Evolutionary conservation across 495 filamentous ascomycete genomes (phyloP), one percentile per base, ranked within the genome.

Genomic region (Annulohypoxylon moriforme): DNA sequence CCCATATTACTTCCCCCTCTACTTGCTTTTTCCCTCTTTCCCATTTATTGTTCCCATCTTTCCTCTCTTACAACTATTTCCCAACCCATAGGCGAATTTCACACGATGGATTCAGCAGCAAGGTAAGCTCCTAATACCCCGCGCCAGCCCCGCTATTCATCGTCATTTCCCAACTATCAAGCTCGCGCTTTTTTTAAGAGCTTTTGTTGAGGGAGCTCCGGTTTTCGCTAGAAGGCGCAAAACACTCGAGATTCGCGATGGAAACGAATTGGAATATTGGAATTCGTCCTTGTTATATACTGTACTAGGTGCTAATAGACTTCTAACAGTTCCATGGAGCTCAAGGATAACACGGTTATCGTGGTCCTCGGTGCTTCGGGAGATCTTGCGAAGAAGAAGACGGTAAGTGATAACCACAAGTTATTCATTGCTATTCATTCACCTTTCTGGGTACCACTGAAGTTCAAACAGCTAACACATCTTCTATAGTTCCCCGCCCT

Each of bases 331-430:
- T 63, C 76, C 55, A 85, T 97, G 75, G 96, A 98, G 88, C 91
- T 99, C 71, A 99, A 97, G 86, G 93, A 98, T 77, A 95, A 98
- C 87, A 99, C 96, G 69, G 87, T 96, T 78, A 97, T 99, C 80
- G 90, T 99, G 68, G 96, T 99, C 75, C 90, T 99, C 67, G 96
- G 96, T 76, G 96, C 96, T 60, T 98, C 96, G 16, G 96, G 96
- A 62, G 96, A 99, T 86, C 86, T 99, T 47, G 96, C 96, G 31
- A 98, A 98, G 87, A 99, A 99, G 90, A 99, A 99, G 89, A 99
- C 96, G 18, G 94, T 97, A 82, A 75, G 93, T 85, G 33, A 66
- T 52, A 40, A 40, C 13, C 36, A 63, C 61, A 68, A 22, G 3
- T 8, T 4, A 44, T 20, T 8, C 40, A 1, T 44, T 20, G 2